phyloP scores from a whole-genome alignment of 2,329 filamentous ascomycete genomes.

The Fusarium bulbicola region DNA sequence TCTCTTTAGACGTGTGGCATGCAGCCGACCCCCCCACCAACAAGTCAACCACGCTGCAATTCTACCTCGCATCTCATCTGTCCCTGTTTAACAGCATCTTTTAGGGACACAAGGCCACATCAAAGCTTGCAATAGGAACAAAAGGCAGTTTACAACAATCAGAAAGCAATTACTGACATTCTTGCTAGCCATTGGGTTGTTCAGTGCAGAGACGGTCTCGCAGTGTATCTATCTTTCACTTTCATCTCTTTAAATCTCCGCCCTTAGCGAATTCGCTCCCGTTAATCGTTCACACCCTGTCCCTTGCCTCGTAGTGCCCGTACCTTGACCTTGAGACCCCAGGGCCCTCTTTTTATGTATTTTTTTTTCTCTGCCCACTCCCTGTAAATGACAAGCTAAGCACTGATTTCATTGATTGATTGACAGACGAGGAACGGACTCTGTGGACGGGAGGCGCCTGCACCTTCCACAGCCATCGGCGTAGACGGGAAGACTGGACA shows the following conservation, averaged over 20 bases:
- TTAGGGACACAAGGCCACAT: background rate
- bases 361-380: conserved; percentile 9
- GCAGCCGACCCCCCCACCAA: conserved; percentile 15
- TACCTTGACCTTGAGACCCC: conserved; percentile 20
- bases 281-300: conserved; percentile 30
- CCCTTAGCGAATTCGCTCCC: conserved; percentile 32
- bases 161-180: background rate
- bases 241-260: conserved; percentile 30
- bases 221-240: background rate
- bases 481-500: conserved; percentile 5
- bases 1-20: background rate
- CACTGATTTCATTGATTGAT: conserved; percentile 4
- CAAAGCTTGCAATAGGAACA: background rate
- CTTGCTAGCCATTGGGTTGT: conserved; percentile 6
- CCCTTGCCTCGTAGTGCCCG: background rate
- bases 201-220: background rate
- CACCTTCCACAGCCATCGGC: background rate
- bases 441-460: conserved; percentile 15
- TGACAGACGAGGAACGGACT: background rate
- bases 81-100: conserved; percentile 8
- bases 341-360: conserved; percentile 27
- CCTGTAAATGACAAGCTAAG: conserved; percentile 8
- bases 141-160: background rate
- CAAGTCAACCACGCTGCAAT: conserved; percentile 6
- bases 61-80: conserved; percentile 21